A percentile compares a stretch with the other conserved stretches of the same genome.
Evolutionary conservation across 2,329 filamentous ascomycete species (phyloP).

Genomic region (Claviceps sp.): DNA sequence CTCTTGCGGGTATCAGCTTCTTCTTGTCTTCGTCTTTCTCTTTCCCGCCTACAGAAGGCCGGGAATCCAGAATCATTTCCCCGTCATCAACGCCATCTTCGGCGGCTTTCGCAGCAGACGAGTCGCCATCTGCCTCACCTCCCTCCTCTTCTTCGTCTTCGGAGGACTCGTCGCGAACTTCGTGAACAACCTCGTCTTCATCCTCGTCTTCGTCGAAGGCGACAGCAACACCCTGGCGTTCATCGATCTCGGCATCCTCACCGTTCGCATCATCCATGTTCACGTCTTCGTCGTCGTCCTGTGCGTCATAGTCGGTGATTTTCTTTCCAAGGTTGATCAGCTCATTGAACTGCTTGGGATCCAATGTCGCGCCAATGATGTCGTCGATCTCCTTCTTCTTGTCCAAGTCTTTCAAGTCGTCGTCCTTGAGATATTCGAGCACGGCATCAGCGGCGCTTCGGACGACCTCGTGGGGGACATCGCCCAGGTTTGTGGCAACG

Average conservation of each 20-base stretch:
- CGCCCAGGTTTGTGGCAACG: conserved; percentile 76
- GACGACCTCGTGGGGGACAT: conserved; percentile 84
- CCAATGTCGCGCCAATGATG: conserved; percentile 69
- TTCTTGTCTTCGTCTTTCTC: conserved; percentile 35
- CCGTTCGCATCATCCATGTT: conserved; percentile 53
- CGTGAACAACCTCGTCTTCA: conserved; percentile 61
- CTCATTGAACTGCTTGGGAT: conserved; percentile 89
- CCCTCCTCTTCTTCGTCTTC: conserved; percentile 60
- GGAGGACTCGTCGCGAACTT: conserved; percentile 78
- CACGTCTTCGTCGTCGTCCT: conserved; percentile 88
- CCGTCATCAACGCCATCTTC: conserved; percentile 52
- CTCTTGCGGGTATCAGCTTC: conserved; percentile 61
- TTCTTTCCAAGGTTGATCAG: conserved; percentile 94
- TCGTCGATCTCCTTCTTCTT: conserved; percentile 98
- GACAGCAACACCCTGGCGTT: conserved; percentile 91
- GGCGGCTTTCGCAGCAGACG: neutral
- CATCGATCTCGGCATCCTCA: conserved; percentile 67
- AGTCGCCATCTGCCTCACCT: conserved; percentile 29
- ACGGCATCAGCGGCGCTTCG: conserved; percentile 88
- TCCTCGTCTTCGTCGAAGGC: conserved; percentile 93
- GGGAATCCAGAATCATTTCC: conserved; percentile 73
- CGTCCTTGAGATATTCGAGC: conserved; percentile 85
- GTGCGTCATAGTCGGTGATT: conserved; percentile 94
- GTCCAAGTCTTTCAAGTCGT: conserved; percentile 91
- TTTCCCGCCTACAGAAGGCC: conserved; percentile 27